These are phyloP conservation scores for Termitomyces sp. DNA, from an alignment of 768 basidiomycete species.

Conservation along the genomic window DNA sequence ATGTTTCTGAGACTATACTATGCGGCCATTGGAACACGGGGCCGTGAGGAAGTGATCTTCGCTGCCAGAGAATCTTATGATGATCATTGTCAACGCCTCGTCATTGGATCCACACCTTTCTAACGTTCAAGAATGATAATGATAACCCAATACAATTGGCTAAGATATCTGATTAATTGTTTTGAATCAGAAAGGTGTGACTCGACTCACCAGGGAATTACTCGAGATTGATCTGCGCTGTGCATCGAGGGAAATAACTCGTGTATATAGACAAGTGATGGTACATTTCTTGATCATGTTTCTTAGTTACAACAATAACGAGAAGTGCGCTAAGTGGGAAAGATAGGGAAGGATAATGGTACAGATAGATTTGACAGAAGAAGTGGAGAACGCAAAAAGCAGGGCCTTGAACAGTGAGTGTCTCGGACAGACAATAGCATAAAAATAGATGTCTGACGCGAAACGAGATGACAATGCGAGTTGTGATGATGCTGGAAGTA, in stretches of 20 bases:
- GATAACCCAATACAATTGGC: background rate
- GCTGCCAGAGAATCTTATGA: constrained; percentile 4
- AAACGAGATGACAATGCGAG: background rate
- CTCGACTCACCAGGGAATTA: background rate
- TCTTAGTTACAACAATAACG: constrained; percentile 2
- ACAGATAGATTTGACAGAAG: background rate
- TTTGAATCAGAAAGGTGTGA: background rate
- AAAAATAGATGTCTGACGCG: background rate
- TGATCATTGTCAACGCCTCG: constrained; percentile 2
- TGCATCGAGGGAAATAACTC: background rate
- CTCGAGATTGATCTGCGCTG: background rate
- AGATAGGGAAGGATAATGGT: background rate
- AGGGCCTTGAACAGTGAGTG: background rate
- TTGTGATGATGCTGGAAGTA: background rate
- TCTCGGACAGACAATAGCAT: background rate
- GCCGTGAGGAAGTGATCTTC: constrained; percentile 5
- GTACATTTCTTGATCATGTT: constrained; percentile 7
- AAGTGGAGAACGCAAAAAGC: background rate
- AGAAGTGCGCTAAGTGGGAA: background rate
- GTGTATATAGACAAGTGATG: constrained; percentile 7
- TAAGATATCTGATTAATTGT: background rate
- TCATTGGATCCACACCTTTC: constrained; percentile 6
- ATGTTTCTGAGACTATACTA: background rate
- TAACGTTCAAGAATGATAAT: background rate
- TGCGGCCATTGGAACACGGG: background rate